phyloP scores from a whole-genome alignment of 2,329 filamentous ascomycete species.

The Trichophyton equinum region DNA sequence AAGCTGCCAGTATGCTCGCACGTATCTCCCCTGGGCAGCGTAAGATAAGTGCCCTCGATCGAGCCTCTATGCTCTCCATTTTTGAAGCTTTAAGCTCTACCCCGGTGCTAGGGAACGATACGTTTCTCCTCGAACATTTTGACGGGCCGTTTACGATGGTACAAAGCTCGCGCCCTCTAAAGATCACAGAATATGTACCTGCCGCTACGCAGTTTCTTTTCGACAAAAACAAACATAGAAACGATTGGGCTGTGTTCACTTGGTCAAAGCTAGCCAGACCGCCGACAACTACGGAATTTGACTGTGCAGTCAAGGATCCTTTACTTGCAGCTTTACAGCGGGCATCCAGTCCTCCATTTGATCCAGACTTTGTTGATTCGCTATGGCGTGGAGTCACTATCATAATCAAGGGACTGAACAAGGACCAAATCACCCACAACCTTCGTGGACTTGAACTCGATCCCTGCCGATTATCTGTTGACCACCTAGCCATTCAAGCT shows the following conservation, averaged over 20 bases:
- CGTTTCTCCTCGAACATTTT: constrained; percentile 48
- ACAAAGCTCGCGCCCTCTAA: constrained; percentile 65
- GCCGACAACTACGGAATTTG: constrained; percentile 63
- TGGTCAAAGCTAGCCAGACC: constrained; percentile 54
- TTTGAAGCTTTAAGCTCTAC: constrained; percentile 83
- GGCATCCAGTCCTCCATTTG: constrained; percentile 44
- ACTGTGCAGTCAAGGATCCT: constrained; percentile 70
- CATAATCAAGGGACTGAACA: constrained; percentile 61
- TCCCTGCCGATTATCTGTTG: constrained; percentile 45
- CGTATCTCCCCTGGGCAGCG: constrained; percentile 40
- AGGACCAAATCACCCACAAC: constrained; percentile 62
- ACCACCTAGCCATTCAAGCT: constrained; percentile 54
- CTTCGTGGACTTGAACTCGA: constrained; percentile 68
- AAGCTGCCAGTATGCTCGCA: constrained; percentile 43
- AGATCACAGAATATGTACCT: constrained; percentile 61
- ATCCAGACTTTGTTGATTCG: constrained; percentile 45
- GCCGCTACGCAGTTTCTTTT: constrained; percentile 80
- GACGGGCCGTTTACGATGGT: constrained; percentile 72
- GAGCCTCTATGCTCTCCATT: constrained; percentile 60
- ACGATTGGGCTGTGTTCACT: constrained; percentile 54
- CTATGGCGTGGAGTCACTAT: constrained; percentile 70
- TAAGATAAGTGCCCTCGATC: constrained; percentile 39
- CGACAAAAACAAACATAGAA: constrained; percentile 51
- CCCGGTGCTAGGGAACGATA: constrained; percentile 53
- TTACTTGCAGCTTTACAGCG: constrained; percentile 54